Evolutionary conservation across 345 rosid species (phyloP), one percentile per base, ranked within the genome.

Genomic region (Ceriops decandra): DNA sequence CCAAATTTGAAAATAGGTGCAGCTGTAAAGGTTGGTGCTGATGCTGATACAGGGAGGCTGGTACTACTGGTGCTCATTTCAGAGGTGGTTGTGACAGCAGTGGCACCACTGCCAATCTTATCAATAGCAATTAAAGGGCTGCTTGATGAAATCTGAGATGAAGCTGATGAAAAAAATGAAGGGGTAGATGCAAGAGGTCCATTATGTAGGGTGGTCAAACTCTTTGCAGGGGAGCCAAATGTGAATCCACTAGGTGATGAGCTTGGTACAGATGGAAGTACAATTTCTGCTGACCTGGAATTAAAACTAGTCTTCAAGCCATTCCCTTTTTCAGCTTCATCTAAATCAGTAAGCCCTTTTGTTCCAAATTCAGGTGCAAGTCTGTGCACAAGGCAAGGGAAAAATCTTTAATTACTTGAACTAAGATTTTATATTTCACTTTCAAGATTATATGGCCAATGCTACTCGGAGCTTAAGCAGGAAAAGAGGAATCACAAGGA

Each of bases 1-100:
- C 81, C 85, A 62, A 85, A 73, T 33, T 81, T 82, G 74, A 82
- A 83, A 76, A 74, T 4, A 63, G 86, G 68, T 52, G 76, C 22
- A 61, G 81, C 75, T n/a, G 80, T 65, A 63, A 53, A 11, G 54
- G 81, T 72, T 59, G 84, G 79, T 62, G 76, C 77, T 32, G 84
- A 36, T 67, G 78, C 70, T 73, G 81, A 67, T 54, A 65, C 36
- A 35, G 79, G 51, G 47, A 75, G 58, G 61, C 71, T 67, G 59
- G 63, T 21, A 56, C 42, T 67, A 64, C 65, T 46, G 65, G 68
- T 71, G 47, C 52, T 71, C 63, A 66, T 63, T 28, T 67, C 64
- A 69, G 46, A 49, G 24, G 74, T 42, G 63, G 72, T 54, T 30
- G 70, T 27, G 42, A 68, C 66, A 28, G 74, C 77, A 69, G 66